Evolutionary conservation across 371 early-diverging fungal species (phyloP).

Genomic region (Funneliformis caledonium): DNA sequence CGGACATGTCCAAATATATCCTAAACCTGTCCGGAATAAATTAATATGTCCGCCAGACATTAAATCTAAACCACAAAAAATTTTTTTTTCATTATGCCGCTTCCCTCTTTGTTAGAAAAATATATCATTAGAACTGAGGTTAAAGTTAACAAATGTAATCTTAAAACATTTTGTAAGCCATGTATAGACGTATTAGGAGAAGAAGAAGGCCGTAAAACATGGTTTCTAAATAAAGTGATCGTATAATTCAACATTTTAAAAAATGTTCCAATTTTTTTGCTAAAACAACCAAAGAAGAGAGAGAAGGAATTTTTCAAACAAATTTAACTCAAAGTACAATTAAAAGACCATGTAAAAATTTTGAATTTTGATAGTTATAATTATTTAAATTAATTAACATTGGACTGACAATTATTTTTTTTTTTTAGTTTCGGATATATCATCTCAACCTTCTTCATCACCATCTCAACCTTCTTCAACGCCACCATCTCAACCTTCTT

Average conservation of each 20-base stretch:
- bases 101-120: background rate
- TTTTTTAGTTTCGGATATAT: background rate
- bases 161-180: conserved; percentile 5
- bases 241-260: conserved; percentile 15
- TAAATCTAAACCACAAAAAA: no score
- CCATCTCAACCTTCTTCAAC: no score
- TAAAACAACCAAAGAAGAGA: background rate
- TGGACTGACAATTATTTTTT: background rate
- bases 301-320: background rate
- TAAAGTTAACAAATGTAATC: conserved; percentile 21
- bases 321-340: background rate
- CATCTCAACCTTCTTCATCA: no score
- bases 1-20: no score
- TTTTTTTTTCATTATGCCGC: background rate
- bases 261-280: background rate
- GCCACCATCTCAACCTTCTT: background rate
- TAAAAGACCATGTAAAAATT: background rate
- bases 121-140: conserved; percentile 3
- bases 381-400: background rate
- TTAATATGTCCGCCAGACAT: no score
- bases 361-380: background rate
- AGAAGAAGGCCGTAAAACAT: background rate
- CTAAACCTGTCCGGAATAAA: no score
- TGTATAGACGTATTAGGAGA: background rate
- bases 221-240: conserved; percentile 1